These are phyloP conservation scores for Candida tetrigidarum DNA, from an alignment of 1,139 yeast species.

Conservation along the genomic window DNA sequence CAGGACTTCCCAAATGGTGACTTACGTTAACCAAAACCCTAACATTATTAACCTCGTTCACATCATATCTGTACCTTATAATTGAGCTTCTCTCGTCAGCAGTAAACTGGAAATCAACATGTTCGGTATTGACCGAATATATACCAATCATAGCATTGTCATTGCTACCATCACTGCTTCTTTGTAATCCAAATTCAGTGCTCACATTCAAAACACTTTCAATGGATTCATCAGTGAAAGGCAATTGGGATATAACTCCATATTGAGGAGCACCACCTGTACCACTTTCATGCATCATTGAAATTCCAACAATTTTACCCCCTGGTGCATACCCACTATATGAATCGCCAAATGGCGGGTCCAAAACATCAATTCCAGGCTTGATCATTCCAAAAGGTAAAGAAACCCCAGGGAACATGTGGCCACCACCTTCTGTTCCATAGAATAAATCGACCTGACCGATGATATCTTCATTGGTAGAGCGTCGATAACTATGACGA, in stretches of 20 bases:
- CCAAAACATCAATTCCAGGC: conserved; percentile 38
- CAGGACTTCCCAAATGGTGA: conserved; percentile 30
- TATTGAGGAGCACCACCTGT: conserved; percentile 45
- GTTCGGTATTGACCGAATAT: conserved; percentile 26
- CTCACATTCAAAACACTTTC: not conserved
- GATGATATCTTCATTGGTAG: conserved; percentile 2
- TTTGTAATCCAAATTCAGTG: conserved; percentile 16
- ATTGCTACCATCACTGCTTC: conserved; percentile 20
- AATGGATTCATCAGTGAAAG: conserved; percentile 22
- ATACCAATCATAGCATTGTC: conserved; percentile 31
- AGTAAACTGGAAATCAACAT: conserved; percentile 29
- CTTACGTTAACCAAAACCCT: conserved; percentile 30
- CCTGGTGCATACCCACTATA: conserved; percentile 39
- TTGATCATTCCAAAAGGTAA: conserved; percentile 46
- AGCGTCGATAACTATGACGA: too few relatives aligned
- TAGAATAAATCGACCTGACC: conserved; percentile 35
- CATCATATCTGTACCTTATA: conserved; percentile 27
- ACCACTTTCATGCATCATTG: conserved; percentile 46
- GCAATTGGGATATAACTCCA: conserved; percentile 37
- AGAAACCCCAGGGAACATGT: conserved; percentile 41
- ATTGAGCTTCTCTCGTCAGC: conserved; percentile 32
- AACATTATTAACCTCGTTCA: conserved; percentile 8
- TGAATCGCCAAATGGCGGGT: conserved; percentile 25
- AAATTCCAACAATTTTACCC: conserved; percentile 34
- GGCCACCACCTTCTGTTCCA: conserved; percentile 40